These are phyloP conservation scores for Fusarium cyanostomum DNA, from an alignment of 2,329 filamentous ascomycete genomes.

Conservation along the genomic window DNA sequence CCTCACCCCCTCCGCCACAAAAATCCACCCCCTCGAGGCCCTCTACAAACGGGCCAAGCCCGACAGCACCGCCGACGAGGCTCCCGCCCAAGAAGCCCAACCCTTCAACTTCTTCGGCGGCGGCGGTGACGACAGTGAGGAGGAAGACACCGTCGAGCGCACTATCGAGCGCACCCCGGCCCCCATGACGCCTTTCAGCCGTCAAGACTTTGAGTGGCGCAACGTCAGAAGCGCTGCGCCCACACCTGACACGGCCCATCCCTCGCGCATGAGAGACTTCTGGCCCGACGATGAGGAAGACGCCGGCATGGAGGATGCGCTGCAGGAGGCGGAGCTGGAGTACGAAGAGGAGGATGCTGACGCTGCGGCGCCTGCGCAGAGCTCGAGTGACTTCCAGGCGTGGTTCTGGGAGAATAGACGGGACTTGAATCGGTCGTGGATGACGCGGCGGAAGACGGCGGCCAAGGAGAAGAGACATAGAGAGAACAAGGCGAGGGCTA, in stretches of 20 bases:
- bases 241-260: constrained; percentile 90
- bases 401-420: constrained; percentile 76
- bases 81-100: constrained; percentile 57
- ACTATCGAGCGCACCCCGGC: constrained; percentile 47
- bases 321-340: constrained; percentile 41
- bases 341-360: constrained; percentile 42
- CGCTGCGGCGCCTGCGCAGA: constrained; percentile 37
- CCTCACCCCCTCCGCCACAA: constrained; percentile 57
- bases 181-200: constrained; percentile 86
- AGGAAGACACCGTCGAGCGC: constrained; percentile 56
- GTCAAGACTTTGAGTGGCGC: constrained; percentile 79
- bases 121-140: constrained; percentile 56
- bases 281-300: constrained; percentile 59
- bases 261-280: constrained; percentile 69
- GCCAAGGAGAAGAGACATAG: constrained; percentile 73
- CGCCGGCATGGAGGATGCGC: constrained; percentile 46
- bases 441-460: constrained; percentile 68
- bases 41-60: constrained; percentile 81
- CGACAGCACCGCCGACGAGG: constrained; percentile 48
- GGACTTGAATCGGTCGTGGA: constrained; percentile 73
- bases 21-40: constrained; percentile 87
- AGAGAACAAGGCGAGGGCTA: constrained; percentile 68
- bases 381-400: constrained; percentile 66
- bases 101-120: constrained; percentile 79
- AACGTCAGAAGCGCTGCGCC: constrained; percentile 88